phyloP scores from a whole-genome alignment of 2,329 filamentous ascomycete species.

The Orbilia ellipsospora region DNA sequence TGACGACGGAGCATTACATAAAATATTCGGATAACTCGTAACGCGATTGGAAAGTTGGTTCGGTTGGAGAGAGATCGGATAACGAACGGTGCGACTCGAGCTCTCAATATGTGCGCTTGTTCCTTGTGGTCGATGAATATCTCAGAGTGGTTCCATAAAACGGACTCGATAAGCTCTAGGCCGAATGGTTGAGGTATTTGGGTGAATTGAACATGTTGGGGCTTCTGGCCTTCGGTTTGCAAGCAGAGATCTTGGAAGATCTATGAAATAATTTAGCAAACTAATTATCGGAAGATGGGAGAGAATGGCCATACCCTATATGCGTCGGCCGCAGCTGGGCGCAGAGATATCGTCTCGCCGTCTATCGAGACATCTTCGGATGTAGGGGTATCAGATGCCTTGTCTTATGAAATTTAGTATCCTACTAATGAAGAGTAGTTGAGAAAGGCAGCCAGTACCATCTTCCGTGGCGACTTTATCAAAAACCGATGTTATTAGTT shows the following conservation, averaged over 20 bases:
- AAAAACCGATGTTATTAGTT: conserved; percentile 90
- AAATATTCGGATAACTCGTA: conserved; percentile 83
- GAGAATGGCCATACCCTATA: conserved; percentile 69
- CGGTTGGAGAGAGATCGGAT: conserved; percentile 81
- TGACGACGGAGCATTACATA: conserved; percentile 84
- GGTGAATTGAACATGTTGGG: conserved; percentile 83
- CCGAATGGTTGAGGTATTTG: conserved; percentile 83
- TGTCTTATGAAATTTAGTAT: conserved; percentile 59
- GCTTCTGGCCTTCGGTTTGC: conserved; percentile 83
- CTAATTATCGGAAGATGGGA: not conserved
- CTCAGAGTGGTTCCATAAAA: conserved; percentile 83
- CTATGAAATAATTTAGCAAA: conserved; percentile 61
- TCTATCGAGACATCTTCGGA: conserved; percentile 76
- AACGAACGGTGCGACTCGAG: conserved; percentile 83
- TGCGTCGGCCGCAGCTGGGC: conserved; percentile 83
- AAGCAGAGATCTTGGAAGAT: conserved; percentile 91
- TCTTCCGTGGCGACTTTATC: conserved; percentile 89
- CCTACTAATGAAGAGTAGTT: not conserved
- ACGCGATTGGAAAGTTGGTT: conserved; percentile 81
- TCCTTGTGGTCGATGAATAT: conserved; percentile 83
- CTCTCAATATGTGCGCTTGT: conserved; percentile 80
- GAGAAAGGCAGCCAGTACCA: conserved; percentile 65
- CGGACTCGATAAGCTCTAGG: conserved; percentile 89
- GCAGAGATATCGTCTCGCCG: conserved; percentile 74
- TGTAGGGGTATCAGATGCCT: conserved; percentile 66